Percentiles rank a stretch among this genome's conserved stretches.
phyloP scores from a whole-genome alignment of 345 rosid genomes.

The Gossypium arboreum region DNA sequence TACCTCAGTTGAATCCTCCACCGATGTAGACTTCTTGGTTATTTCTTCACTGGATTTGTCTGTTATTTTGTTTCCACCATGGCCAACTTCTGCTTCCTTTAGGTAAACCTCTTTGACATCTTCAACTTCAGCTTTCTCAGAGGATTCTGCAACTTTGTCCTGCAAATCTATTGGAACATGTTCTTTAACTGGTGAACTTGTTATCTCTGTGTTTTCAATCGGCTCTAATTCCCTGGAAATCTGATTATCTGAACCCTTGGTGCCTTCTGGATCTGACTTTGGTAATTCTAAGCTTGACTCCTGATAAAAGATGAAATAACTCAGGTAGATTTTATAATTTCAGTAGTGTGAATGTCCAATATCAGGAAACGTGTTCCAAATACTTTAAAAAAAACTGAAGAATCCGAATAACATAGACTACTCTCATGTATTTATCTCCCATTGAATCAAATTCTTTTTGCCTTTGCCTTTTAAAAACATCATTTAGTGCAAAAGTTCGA shows the following conservation, averaged over 20 bases:
- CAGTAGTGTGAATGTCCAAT: background rate
- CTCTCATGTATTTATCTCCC: no score
- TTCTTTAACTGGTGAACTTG: slow-evolving; percentile 22
- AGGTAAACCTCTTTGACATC: slow-evolving; percentile 21
- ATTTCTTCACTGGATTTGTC: background rate
- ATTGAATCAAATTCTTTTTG: no score
- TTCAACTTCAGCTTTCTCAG: slow-evolving; percentile 23
- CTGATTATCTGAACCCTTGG: slow-evolving; percentile 23
- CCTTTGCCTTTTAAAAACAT: background rate
- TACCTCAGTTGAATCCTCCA: background rate
- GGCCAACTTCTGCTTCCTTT: slow-evolving; percentile 24
- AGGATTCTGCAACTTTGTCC: slow-evolving; percentile 27
- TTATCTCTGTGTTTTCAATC: slow-evolving; percentile 6
- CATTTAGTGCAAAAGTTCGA: background rate
- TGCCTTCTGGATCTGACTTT: background rate
- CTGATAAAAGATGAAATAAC: slow-evolving; percentile 31
- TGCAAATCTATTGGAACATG: slow-evolving; percentile 18
- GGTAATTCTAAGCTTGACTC: slow-evolving; percentile 20
- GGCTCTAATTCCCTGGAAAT: slow-evolving; percentile 27
- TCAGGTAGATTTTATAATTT: background rate
- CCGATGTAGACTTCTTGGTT: background rate
- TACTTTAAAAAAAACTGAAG: no score
- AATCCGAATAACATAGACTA: background rate
- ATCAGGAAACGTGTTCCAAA: background rate
- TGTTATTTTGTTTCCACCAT: slow-evolving; percentile 11